Percentiles rank a stretch among this genome's conserved stretches.
Conservation (phyloP, 768 basidiomycete species). For the Psilocybe cubensis region DNA sequence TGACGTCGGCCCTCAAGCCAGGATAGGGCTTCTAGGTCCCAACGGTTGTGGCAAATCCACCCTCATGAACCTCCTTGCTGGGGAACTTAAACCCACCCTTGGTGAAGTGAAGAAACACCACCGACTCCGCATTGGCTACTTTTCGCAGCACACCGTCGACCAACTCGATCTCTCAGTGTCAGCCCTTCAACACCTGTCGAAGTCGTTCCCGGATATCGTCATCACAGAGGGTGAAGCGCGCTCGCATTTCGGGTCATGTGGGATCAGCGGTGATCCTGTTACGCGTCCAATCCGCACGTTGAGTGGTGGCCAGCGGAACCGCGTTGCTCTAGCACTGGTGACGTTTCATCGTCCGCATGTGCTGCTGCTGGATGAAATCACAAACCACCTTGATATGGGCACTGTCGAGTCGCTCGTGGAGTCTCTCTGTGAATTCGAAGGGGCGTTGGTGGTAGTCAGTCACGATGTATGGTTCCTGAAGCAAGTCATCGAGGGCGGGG, state of each 20-base stretch:
- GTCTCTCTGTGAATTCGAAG: constrained; percentile 52
- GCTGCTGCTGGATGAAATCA: constrained; percentile 62
- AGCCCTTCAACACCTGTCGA: constrained; percentile 30
- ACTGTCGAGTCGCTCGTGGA: constrained; percentile 60
- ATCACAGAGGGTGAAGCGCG: constrained; percentile 35
- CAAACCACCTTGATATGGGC: constrained; percentile 69
- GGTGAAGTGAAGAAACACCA: constrained; percentile 60
- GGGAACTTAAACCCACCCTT: constrained; percentile 40
- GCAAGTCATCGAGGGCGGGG: constrained; percentile 33
- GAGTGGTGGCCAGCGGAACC: constrained; percentile 62
- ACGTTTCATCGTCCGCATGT: constrained; percentile 58
- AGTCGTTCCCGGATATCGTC: constrained; percentile 27
- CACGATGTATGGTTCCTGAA: constrained; percentile 54
- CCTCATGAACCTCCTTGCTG: constrained; percentile 49
- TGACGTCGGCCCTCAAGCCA: constrained; percentile 29
- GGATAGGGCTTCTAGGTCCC: constrained; percentile 33
- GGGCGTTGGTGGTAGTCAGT: constrained; percentile 65
- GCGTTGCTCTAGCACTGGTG: constrained; percentile 60
- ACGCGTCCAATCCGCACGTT: constrained; percentile 39
- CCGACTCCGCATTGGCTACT: constrained; percentile 58
- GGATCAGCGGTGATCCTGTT: constrained; percentile 49
- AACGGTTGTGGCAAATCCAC: constrained; percentile 66
- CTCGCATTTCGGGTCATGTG: constrained; percentile 41
- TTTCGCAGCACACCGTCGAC: constrained; percentile 66
- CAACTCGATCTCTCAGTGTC: constrained; percentile 38